Percentiles rank a stretch among this genome's conserved stretches.
Evolutionary conservation across 73 alveolate species (phyloP).

Genomic region (Stentor coeruleus): DNA sequence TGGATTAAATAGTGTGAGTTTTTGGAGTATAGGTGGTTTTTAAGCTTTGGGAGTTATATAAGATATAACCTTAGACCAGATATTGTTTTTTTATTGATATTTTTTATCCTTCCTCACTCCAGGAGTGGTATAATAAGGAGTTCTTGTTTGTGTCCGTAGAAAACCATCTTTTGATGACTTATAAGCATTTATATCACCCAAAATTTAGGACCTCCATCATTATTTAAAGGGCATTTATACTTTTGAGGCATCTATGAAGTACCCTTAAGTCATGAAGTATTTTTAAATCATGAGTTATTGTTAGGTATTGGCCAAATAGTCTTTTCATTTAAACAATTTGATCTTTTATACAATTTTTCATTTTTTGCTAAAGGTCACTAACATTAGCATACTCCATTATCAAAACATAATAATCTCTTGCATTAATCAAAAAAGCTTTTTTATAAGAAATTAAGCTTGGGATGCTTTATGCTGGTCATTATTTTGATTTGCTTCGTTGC

Average conservation of each 20-base stretch:
- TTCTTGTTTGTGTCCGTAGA: constrained; percentile 83
- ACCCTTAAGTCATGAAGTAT: constrained; percentile 72
- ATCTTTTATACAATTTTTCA: not conserved
- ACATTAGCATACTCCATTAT: not conserved
- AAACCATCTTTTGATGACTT: constrained; percentile 72
- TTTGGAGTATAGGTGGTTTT: constrained; percentile 43
- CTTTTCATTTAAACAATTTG: not conserved
- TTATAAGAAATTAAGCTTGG: not conserved
- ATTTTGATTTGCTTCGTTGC: not conserved
- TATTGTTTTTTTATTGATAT: constrained; percentile 35
- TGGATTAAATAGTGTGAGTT: not conserved
- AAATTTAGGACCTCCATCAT: constrained; percentile 63
- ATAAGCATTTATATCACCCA: constrained; percentile 84
- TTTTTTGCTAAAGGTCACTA: not conserved
- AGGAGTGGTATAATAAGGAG: constrained; percentile 90
- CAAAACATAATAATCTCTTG: not conserved
- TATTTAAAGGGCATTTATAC: constrained; percentile 69
- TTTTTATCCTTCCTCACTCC: constrained; percentile 57
- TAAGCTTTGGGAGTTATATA: constrained; percentile 34
- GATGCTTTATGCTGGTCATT: not conserved
- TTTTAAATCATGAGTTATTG: constrained; percentile 41
- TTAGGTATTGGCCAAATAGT: not conserved
- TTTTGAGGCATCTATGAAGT: constrained; percentile 73
- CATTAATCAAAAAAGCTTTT: not conserved
- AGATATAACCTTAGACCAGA: constrained; percentile 49